Evolutionary conservation across 2,329 filamentous ascomycete species (phyloP), one percentile per base, ranked within the genome.

Genomic region (Ilyonectria mors-panacis): DNA sequence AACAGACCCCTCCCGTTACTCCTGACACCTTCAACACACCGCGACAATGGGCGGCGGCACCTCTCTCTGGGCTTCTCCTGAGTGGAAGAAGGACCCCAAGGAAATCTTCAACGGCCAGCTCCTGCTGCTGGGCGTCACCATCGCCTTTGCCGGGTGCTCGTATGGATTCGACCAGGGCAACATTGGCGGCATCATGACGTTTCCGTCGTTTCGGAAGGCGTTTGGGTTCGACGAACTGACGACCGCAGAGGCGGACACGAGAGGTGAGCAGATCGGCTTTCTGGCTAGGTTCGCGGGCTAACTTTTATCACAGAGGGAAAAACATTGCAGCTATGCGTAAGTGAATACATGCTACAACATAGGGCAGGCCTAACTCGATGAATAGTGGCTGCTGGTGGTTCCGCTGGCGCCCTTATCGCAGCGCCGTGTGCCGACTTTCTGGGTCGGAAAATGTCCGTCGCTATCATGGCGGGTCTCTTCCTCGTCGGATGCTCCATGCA

Each of bases 301-400:
- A 59, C 48, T 9, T 21, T 35, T n/a, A 12, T 26, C 3, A 30
- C 21, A 65, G 48, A 65, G 62, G 62, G 62, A 28, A 65, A 65
- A 65, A 65, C 30, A 65, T 65, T n/a, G 62, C 62, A 9, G 62
- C 56, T 30, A 65, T 59, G 62, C 48, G 62, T 65, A 59, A 65
- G 56, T 55, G 21, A 45, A 15, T 6, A 6, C 8, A 37, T n/a
- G 15, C 47, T 21, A 47, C 12, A 1, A 8, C 6, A 12, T 42
- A 42, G 39, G 6, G 5, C 12, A 3, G 4, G 4, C 12, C 23
- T 64, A 28, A 57, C 28, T 33, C 19, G 10, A 59, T 44, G 3
- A 30, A 59, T 2, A 65, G 62, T 65, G 35, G 62, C 62, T 59
- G 62, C 62, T 28, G 62, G 62, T 30, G 62, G 62, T 42, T 65